Base-by-base conservation (phyloP, 331 rosid genomes). In the Cydonia oblonga region DNA sequence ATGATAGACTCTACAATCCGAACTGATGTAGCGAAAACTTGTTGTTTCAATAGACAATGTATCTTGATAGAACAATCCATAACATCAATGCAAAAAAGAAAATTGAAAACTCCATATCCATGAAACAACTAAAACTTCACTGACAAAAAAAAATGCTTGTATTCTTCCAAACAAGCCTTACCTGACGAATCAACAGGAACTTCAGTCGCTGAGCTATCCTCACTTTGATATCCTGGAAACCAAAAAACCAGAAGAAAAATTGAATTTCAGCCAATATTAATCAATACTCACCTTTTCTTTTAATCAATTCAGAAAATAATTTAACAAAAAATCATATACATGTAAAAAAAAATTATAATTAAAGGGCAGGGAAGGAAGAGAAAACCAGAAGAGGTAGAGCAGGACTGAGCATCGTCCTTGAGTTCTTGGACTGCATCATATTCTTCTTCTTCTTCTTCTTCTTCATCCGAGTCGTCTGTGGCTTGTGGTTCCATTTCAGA, bases 311-410 rank as follows among this genome's bases (percentile, higher is more conserved):
- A 38, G 13, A 16, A 62, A 62, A 62, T 5, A 28, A 28, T 0
- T 16, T 3, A 9, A 26, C 13, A 19, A 38, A 38, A 69, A 52
- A 25, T 30, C 10, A 64, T 2, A 29, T 5, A 9, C 2, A 30
- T 26, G 0, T 9, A 0, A 35, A 40, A 40, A 40, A 38, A 38
- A 35, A 5, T 20, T 1, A 26, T 5, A 35, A 67, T 18, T 22
- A 42, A 33, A 49, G 38, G 23, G 1, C 49, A 35, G 49, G 33
- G 1, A 69, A 23, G 9, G 68, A 56, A 66, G 67, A 56, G 75
- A 81, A 44, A 76, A 87, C 93, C 98, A 67, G 98, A 90, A 33
- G 98, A 86, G 29, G 82, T 64, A 53, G 96, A 90, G 81, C 78
- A 79, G 60, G 76, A 80, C 52, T 77, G 87, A 68, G 72, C 77